Conservation (phyloP, 176 grass and related monocot genomes). For the Zoysia japonica region DNA sequence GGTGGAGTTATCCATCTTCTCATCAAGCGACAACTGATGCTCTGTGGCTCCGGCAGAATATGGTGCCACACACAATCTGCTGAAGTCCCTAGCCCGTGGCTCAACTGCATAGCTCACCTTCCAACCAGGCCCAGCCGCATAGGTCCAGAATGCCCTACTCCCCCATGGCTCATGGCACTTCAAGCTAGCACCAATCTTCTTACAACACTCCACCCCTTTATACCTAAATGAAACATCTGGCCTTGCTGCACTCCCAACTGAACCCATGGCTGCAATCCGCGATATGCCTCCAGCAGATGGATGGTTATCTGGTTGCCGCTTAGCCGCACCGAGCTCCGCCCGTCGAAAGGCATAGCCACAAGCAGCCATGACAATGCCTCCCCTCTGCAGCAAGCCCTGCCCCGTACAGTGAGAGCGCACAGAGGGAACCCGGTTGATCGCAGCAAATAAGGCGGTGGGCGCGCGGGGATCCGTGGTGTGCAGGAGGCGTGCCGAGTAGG, state of each 20-base stretch:
- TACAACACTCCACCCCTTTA: constrained; percentile 57
- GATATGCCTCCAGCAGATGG: not conserved
- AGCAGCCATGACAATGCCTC: constrained; percentile 61
- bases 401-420: constrained; percentile 49
- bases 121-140: constrained; percentile 28
- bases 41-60: constrained; percentile 70
- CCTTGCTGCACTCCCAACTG: constrained; percentile 8
- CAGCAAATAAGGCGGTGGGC: constrained; percentile 44
- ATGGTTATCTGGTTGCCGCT: constrained; percentile 44
- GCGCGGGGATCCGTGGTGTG: constrained; percentile 54
- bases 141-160: constrained; percentile 54
- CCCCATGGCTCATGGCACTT: constrained; percentile 50
- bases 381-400: constrained; percentile 55
- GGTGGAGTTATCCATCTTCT: constrained; percentile 56
- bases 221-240: constrained; percentile 57
- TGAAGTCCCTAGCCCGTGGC: constrained; percentile 49
- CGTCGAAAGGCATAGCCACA: constrained; percentile 47
- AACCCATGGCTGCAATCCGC: constrained; percentile 19
- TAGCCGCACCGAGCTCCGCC: constrained; percentile 40
- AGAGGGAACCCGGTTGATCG: constrained; percentile 44
- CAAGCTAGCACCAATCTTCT: constrained; percentile 52
- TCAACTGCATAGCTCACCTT: constrained; percentile 50
- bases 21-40: constrained; percentile 68
- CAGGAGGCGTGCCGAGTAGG: constrained; percentile 52
- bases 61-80: constrained; percentile 44